Conservation (phyloP, 257 asterid genomes). For the Handroanthus guayacan region DNA sequence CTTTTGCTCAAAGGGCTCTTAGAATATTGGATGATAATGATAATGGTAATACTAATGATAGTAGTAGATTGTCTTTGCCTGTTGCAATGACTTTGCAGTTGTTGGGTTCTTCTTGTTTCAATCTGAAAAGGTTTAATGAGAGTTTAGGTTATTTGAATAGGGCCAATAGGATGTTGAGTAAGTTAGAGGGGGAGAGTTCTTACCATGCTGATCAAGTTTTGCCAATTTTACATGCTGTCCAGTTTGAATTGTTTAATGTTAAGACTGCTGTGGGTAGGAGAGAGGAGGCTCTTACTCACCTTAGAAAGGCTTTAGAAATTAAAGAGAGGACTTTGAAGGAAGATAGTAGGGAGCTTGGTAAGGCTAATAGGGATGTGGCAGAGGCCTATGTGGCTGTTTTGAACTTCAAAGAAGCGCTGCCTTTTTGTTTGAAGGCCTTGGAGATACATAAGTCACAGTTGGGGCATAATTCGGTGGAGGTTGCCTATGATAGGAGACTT, state of each 20-base stretch:
- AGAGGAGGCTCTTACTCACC: conserved; percentile 85
- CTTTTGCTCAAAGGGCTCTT: conserved; percentile 80
- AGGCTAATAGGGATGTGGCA: conserved; percentile 82
- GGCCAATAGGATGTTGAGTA: conserved; percentile 72
- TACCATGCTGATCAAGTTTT: conserved; percentile 53
- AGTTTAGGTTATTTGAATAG: conserved; percentile 86
- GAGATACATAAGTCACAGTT: conserved; percentile 68
- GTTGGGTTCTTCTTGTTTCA: conserved; percentile 75
- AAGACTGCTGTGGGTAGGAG: conserved; percentile 94
- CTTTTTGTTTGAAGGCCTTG: conserved; percentile 83
- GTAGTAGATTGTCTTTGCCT: conserved; percentile 61
- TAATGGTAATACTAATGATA: conserved; percentile 18
- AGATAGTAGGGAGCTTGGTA: conserved; percentile 81
- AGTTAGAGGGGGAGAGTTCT: conserved; percentile 58
- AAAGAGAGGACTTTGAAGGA: conserved; percentile 75
- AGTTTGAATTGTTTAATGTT: conserved; percentile 72
- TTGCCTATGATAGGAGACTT: conserved; percentile 84
- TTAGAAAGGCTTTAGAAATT: conserved; percentile 76
- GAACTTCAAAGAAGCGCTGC: conserved; percentile 78
- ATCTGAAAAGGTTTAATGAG: conserved; percentile 74
- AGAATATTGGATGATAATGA: conserved; percentile 61
- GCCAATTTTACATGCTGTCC: conserved; percentile 82
- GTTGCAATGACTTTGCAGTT: conserved; percentile 89
- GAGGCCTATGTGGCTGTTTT: conserved; percentile 83
- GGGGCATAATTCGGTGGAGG: conserved; percentile 87